Evolutionary conservation across 176 grass and related monocot species (phyloP), one percentile per base, ranked within the genome.

Genomic region (Lolium multiflorum): DNA sequence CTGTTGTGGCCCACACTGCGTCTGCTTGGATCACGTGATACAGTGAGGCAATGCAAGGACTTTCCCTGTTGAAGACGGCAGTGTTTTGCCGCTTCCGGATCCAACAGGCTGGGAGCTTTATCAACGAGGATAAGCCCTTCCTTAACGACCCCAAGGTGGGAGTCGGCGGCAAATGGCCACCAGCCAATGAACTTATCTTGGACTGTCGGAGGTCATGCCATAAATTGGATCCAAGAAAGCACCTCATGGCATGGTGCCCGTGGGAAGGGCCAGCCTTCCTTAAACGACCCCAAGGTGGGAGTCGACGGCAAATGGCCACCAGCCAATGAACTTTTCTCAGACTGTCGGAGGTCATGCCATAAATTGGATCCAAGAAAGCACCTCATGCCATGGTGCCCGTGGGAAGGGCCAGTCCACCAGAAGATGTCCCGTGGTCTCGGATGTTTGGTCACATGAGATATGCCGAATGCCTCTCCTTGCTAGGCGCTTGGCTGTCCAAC

Each of bases 11-110:
- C 58, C n/a, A 61, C 58, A 61, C 58, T 11, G 52, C 21, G n/a
- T 24, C n/a, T 12, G 2, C 56, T 1, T 2, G 5, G 17, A 22
- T 60, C n/a, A n/a, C 10, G 20, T 60, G 7, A 60, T 9, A 58
- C 17, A 58, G 9, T 17, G n/a, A 22, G 57, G 57, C 57, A 60
- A 60, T 60, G 8, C 57, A n/a, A 21, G 58, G n/a, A 4, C 67
- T 71, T 38, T 69, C 67, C 25, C 5, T 66, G 63, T 66, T 66
- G 63, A 66, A 66, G 63, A 35, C 15, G 26, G 26, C 63, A 66
- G 26, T 3, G 63, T 37, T 62, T 62, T 6, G 4, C 22, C 18
- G 21, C 59, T 62, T 66, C 7, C 25, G 6, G 25, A 31, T 31
- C 58, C 58, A 60, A 21, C n/a, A 60, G 58, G 58, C 58, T 60